Percentiles rank a stretch among this genome's conserved stretches.
phyloP scores from a whole-genome alignment of 169 alveolate species.

The Cryptosporidium tyzzeri region DNA sequence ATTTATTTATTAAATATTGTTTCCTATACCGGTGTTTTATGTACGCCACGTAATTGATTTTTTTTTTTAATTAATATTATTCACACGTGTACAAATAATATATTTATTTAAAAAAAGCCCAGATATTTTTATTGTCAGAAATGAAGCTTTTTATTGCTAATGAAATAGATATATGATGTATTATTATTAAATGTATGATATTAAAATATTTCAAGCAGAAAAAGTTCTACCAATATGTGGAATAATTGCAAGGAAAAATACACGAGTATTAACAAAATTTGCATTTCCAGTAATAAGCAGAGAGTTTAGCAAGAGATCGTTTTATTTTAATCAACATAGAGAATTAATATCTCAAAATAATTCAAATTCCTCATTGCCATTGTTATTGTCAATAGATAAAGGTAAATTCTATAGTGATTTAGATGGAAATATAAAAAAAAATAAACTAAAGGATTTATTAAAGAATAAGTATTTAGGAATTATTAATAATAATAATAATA shows the following conservation, averaged over 20 bases:
- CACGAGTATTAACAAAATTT: not conserved
- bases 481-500: not conserved
- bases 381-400: not conserved
- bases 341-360: not conserved
- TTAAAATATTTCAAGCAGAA: not conserved
- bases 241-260: not conserved
- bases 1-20: not conserved
- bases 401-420: not conserved
- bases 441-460: not conserved
- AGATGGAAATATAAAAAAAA: not conserved
- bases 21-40: not conserved
- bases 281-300: not conserved
- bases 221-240: constrained; percentile 7
- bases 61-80: not conserved
- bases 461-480: not conserved
- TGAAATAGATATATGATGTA: not conserved
- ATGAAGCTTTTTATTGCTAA: not conserved
- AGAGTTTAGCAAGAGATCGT: not conserved
- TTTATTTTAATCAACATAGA: not conserved
- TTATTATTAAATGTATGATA: not conserved
- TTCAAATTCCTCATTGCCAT: not conserved
- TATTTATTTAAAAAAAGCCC: not conserved
- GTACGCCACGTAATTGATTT: constrained; percentile 18
- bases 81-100: constrained; percentile 19
- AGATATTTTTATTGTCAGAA: not conserved